Base-by-base conservation (phyloP, 1,139 yeast genomes). In the Yamadazyma pseudoaaseri region DNA sequence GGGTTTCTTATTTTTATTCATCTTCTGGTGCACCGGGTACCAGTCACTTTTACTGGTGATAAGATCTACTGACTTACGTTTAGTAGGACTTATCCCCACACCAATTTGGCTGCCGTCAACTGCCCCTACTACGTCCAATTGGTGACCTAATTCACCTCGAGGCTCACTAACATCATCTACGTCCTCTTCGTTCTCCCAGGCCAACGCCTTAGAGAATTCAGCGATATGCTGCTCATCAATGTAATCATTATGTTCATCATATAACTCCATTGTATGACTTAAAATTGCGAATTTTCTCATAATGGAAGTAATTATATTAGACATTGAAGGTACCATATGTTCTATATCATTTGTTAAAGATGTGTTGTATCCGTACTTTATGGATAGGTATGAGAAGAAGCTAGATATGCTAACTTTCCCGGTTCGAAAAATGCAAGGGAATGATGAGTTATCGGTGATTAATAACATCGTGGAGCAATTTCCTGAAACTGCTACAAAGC, bases 251-350 rank as follows among this genome's bases (percentile, higher is more conserved):
- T 59, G 58, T 29, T 61, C 67, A 30, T 64, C 69, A 38, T 31
- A 37, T 12, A 22, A 22, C 12, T 22, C 6, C 25, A 7, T 22
- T 22, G 25, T 9, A 10, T 9, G 13, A 10, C 6, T n/a, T 22
- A 7, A 22, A n/a, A 22, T 10, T 22, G 25, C 25, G 25, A 22
- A 7, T 10, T 11, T 7, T 11, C 6, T 10, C 13, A 9, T 7
- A 11, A 22, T 22, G 12, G 13, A 9, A 22, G 35, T 37, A 2
- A 36, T 44, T 9, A 15, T 46, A 3, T 25, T 86, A 8, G 97
- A 87, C 48, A 86, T 87, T 17, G 97, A 90, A 54, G 97, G 97
- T 13, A 89, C 97, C 0, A 78, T 90, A 15, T 89, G 97, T 53
- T 90, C 96, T 3, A 87, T 89, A 21, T 72, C 89, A 1, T 89